These are phyloP conservation scores for Nitzschia palea DNA, from an alignment of 108 stramenopile species.

Conservation along the genomic window DNA sequence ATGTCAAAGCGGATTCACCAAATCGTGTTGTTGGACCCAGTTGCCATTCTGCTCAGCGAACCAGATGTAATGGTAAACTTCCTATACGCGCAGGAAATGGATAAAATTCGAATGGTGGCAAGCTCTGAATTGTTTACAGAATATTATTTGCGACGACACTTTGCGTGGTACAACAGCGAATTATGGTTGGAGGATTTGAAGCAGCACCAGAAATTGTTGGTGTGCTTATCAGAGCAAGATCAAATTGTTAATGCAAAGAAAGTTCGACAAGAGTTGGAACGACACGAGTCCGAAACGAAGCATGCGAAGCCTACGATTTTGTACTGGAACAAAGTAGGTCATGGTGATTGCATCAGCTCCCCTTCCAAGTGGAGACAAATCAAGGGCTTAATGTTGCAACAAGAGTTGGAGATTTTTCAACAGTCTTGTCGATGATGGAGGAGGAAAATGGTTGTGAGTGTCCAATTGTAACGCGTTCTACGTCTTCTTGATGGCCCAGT, in stretches of 20 bases:
- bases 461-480: too few relatives aligned
- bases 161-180: slow-evolving; percentile 89
- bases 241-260: slow-evolving; percentile 70
- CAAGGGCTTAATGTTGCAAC: slow-evolving; percentile 15
- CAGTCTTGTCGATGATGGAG: not conserved
- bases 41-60: slow-evolving; percentile 74
- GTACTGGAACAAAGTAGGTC: slow-evolving; percentile 30
- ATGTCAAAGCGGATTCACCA: slow-evolving; percentile 29
- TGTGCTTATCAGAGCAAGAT: slow-evolving; percentile 69
- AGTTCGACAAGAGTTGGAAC: slow-evolving; percentile 51
- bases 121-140: slow-evolving; percentile 78
- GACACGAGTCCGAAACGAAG: not conserved
- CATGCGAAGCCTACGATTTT: not conserved
- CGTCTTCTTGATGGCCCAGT: too few relatives aligned
- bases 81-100: slow-evolving; percentile 51
- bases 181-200: slow-evolving; percentile 86
- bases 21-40: slow-evolving; percentile 81
- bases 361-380: slow-evolving; percentile 26
- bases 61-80: slow-evolving; percentile 88
- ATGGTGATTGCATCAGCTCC: slow-evolving; percentile 25
- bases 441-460: too few relatives aligned
- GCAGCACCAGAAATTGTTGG: slow-evolving; percentile 42
- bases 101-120: slow-evolving; percentile 55
- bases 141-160: slow-evolving; percentile 79
- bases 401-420: slow-evolving; percentile 22